Evolutionary conservation across 768 basidiomycete species (phyloP).

Genomic region (Panellus pusillus): DNA sequence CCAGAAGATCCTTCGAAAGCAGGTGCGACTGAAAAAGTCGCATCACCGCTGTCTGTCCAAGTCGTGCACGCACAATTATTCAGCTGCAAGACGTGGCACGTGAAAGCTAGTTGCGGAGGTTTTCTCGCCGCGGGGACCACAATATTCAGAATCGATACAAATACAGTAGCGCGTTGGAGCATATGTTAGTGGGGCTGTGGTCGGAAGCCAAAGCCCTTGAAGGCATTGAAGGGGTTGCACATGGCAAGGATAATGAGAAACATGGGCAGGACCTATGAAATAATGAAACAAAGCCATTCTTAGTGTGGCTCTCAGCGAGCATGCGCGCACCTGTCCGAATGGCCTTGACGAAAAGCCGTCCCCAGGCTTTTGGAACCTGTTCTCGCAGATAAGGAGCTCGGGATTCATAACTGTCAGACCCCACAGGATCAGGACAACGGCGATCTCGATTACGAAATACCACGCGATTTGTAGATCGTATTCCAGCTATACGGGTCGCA

Average conservation of each 20-base stretch:
- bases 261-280: slow-evolving; percentile 25
- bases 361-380: slow-evolving; percentile 6
- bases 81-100: too few relatives aligned
- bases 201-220: slow-evolving; percentile 17
- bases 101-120: too few relatives aligned
- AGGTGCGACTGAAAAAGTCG: too few relatives aligned
- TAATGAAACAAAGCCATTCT: too few relatives aligned
- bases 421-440: slow-evolving; percentile 18
- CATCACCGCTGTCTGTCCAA: too few relatives aligned
- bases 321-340: slow-evolving; percentile 22
- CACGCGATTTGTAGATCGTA: slow-evolving; percentile 19
- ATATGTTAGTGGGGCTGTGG: neutral
- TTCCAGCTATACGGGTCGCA: slow-evolving; percentile 1
- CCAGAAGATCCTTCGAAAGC: too few relatives aligned
- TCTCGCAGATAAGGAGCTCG: slow-evolving; percentile 21
- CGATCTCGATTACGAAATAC: slow-evolving; percentile 16
- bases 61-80: too few relatives aligned
- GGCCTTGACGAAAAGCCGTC: slow-evolving; percentile 16
- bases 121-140: too few relatives aligned
- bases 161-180: too few relatives aligned
- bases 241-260: slow-evolving; percentile 21
- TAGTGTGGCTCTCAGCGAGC: too few relatives aligned
- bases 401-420: slow-evolving; percentile 23
- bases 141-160: too few relatives aligned
- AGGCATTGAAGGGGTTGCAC: slow-evolving; percentile 17